Conservation (phyloP, 2,329 filamentous ascomycete species). For the Cadophora sp. region DNA sequence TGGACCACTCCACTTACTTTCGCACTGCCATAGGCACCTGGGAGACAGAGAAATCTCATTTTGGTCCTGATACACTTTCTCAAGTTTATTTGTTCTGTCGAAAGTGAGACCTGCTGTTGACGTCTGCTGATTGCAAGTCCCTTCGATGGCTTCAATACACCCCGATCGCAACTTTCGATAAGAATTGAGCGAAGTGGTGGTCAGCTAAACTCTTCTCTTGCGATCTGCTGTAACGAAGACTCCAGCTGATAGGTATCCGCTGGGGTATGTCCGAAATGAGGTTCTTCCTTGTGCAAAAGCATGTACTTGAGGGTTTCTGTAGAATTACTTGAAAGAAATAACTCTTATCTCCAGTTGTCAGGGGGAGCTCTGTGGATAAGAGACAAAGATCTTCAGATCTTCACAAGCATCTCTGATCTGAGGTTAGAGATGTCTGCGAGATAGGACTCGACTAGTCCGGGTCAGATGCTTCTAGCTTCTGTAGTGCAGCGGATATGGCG, state of each 20-base stretch:
- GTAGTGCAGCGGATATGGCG: neutral
- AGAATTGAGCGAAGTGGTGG: neutral
- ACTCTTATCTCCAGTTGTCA: neutral
- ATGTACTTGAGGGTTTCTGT: neutral
- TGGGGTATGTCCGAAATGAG: slow-evolving; percentile 4
- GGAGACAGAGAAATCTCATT: slow-evolving; percentile 64
- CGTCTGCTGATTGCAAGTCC: neutral
- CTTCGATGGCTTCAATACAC: neutral
- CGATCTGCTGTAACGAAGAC: neutral
- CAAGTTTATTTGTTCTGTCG: neutral
- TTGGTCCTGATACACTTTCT: neutral
- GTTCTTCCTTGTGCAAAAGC: neutral
- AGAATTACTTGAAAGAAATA: neutral
- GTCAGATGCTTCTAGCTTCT: neutral
- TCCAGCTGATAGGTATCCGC: neutral
- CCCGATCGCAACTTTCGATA: neutral
- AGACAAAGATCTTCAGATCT: slow-evolving; percentile 19
- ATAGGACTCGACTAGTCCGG: neutral
- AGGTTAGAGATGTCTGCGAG: neutral
- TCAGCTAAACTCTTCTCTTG: neutral
- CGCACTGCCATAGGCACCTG: slow-evolving; percentile 63
- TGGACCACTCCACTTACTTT: slow-evolving; percentile 51
- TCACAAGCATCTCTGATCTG: neutral
- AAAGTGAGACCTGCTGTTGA: neutral
- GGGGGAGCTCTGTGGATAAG: neutral